Evolutionary conservation across 441 rosid genomes (phyloP), one percentile per base, ranked within the genome.

Genomic region (Syzygium malaccense): DNA sequence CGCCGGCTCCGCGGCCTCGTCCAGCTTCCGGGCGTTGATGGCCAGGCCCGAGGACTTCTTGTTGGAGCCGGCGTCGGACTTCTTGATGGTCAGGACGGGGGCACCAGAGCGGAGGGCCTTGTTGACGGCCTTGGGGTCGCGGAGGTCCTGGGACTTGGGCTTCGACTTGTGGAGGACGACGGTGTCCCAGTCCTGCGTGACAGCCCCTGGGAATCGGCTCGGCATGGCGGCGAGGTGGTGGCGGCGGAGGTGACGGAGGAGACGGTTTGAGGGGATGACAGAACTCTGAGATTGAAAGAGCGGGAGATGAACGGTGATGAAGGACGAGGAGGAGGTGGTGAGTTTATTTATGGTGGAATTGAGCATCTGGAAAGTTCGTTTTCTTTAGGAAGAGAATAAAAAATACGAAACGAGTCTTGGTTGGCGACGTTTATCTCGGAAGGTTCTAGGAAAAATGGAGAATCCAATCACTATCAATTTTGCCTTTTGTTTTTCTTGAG

Each of bases 121-220:
- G 92, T 97, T 97, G 87, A 96, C 96, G 33, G 94, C 97, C 93
- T 95, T 95, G 18, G 95, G 97, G 90, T 94, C 93, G 28, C 98
- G 96, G 26, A 94, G 91, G 87, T 96, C 96, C 48, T 94, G 97
- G 3, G 92, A 91, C 91, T 92, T 95, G 37, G 93, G 87, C 91
- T 92, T 96, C 41, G 96, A 89, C 90, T 93, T 96, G 94, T 93
- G 95, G 28, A 96, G 92, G 87, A 96, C 96, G 86, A 96, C 97
- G 6, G 98, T 93, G 54, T 97, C 98, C 98, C 98, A 96, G 85
- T 96, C 98, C 93, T 95, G 98, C 30, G 89, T 17, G 75, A 96
- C 87, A 32, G 94, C 93, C 75, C 98, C 98, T 3, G 94, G 89
- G 25, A 92, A 93, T 91, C 99, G 90, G 93, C 89, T 97, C 88